Base-by-base conservation (phyloP, 768 basidiomycete species). In the Daedaleopsis nitida region DNA sequence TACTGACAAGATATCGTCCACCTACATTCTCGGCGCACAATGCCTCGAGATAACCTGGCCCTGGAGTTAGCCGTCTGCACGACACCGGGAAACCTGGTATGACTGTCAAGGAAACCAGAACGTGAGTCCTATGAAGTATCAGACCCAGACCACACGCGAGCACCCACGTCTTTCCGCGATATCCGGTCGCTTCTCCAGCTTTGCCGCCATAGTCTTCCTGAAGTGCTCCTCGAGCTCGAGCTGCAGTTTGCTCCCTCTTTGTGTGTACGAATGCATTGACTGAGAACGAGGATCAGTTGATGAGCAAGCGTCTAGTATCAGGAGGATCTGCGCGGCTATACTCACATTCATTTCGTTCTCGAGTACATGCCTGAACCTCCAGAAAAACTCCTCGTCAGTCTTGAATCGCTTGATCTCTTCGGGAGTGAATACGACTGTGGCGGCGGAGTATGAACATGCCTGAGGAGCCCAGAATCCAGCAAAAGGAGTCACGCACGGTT, bases 41-140 rank as follows among this genome's bases (percentile, higher is more conserved):
- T 0, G 87, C 84, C 65, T 88, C 86, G 34, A 89, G 77, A 68
- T 86, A 89, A 7, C 87, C 86, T 12, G 85, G 85, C 0, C 86
- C 87, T 2, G 87, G 86, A 0, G 87, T 89, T 49, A 88, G 71
- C 17, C 87, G 78, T 34, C 86, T 78, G 71, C 86, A 89, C 8
- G 75, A 79, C 19, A 86, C 80, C 3, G 80, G 74, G 65, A 87
- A 88, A 50, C 81, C 74, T 13, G 87, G 86, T 23, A 51, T 51
- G 10, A 58, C 37, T 52, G 49, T 9, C 27, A 23, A 48, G 14
- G 19, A 59, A 23, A 21, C 39, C 39, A 32, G 4, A 7, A 32
- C 27, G 27, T 32, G 27, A 32, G 27, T 32, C 13, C 45, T 52
- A 59, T 47, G 23, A 11, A 62, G 37, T 61, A 27, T 24, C 54